Evolutionary conservation across 1,139 yeast genomes (phyloP).

Genomic region (Geotrichum australiense): DNA sequence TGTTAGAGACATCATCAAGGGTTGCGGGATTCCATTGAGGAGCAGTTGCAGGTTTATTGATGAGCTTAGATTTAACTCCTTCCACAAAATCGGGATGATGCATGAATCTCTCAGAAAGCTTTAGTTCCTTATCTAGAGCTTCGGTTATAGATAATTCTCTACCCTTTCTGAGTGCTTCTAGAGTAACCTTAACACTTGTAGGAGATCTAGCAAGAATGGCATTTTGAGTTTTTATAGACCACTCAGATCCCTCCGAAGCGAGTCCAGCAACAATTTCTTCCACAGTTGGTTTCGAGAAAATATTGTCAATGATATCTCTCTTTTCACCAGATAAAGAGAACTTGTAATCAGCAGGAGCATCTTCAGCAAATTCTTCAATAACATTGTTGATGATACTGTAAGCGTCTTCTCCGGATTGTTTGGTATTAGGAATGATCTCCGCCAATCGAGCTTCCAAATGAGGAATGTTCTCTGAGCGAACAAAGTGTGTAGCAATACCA

Average conservation of each 20-base stretch:
- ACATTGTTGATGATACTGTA: constrained; percentile 2
- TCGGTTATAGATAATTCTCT: constrained; percentile 50
- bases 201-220: constrained; percentile 60
- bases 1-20: constrained; percentile 30
- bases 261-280: constrained; percentile 57
- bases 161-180: constrained; percentile 63
- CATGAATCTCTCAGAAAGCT: constrained; percentile 73
- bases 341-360: constrained; percentile 57
- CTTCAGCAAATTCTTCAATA: constrained; percentile 60
- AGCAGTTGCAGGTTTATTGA: constrained; percentile 50
- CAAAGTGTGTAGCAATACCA: constrained; percentile 89
- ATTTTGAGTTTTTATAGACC: constrained; percentile 53
- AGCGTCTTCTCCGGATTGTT: constrained; percentile 22
- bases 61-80: constrained; percentile 69
- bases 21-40: constrained; percentile 47
- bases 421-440: constrained; percentile 32
- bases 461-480: constrained; percentile 56
- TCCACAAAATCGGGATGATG: constrained; percentile 57
- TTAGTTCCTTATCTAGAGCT: constrained; percentile 68
- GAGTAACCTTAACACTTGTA: constrained; percentile 69
- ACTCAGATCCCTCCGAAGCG: constrained; percentile 48
- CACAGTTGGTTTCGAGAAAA: constrained; percentile 54
- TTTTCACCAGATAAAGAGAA: constrained; percentile 54
- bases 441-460: constrained; percentile 61
- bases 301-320: constrained; percentile 55